Evolutionary conservation across 495 filamentous ascomycete genomes (phyloP).

Genomic region (Usnea hakonensis): DNA sequence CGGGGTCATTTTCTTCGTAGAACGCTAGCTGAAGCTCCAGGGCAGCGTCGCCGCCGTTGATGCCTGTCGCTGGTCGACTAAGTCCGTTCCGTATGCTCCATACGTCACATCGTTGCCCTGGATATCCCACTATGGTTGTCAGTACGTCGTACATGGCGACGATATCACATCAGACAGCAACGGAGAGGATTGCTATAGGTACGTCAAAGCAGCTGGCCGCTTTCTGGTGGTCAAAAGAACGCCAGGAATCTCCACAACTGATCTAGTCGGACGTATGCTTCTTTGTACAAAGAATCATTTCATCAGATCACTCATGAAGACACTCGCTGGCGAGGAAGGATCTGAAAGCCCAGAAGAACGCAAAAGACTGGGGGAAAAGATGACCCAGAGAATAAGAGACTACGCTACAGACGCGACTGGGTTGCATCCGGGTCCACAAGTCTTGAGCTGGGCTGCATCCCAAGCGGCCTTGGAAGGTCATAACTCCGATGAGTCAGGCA

Average conservation of each 20-base stretch:
- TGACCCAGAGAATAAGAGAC: conserved; percentile 64
- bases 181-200: conserved; percentile 94
- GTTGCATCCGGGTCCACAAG: conserved; percentile 59
- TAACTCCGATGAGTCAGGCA: conserved; percentile 43
- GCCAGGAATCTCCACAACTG: conserved; percentile 92
- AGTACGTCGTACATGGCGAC: conserved; percentile 87
- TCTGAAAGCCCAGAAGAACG: conserved; percentile 59
- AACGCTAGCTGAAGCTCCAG: conserved; percentile 17
- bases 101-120: conserved; percentile 91
- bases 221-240: conserved; percentile 96
- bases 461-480: conserved; percentile 45
- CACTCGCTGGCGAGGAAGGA: conserved; percentile 66
- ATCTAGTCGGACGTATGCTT: conserved; percentile 94
- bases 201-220: conserved; percentile 81
- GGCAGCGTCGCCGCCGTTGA: conserved; percentile 70
- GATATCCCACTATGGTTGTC: conserved; percentile 90
- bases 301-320: conserved; percentile 60
- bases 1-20: conserved; percentile 29
- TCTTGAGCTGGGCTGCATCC: conserved; percentile 67
- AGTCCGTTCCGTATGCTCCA: conserved; percentile 73
- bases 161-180: conserved; percentile 79
- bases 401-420: conserved; percentile 84
- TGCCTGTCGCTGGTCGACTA: conserved; percentile 89
- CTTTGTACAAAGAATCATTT: conserved; percentile 86
- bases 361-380: conserved; percentile 47